These are phyloP conservation scores for Psilocybe tampanensis DNA, from an alignment of 768 basidiomycete species.

Conservation along the genomic window DNA sequence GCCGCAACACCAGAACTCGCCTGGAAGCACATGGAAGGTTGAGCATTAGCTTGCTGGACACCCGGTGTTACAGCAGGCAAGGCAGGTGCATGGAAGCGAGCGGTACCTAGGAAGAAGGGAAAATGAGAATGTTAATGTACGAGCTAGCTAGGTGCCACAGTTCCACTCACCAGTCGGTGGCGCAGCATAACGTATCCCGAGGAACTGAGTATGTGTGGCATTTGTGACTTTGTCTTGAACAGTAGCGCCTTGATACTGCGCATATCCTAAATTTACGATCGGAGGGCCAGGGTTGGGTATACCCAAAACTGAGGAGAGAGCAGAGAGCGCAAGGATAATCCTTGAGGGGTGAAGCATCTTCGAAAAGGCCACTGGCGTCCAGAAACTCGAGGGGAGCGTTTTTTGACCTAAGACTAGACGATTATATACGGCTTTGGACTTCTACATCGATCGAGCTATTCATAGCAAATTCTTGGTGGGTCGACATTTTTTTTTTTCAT, in stretches of 20 bases:
- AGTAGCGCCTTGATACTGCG: slow-evolving; percentile 40
- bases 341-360: too few relatives aligned
- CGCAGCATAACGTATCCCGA: slow-evolving; percentile 55
- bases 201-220: slow-evolving; percentile 36
- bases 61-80: slow-evolving; percentile 29
- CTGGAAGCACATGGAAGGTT: slow-evolving; percentile 36
- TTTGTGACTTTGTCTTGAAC: slow-evolving; percentile 26
- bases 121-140: not conserved
- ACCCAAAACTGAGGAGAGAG: not conserved
- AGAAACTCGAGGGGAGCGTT: too few relatives aligned
- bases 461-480: too few relatives aligned
- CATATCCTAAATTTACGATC: slow-evolving; percentile 49
- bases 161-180: slow-evolving; percentile 42
- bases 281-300: slow-evolving; percentile 5
- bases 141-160: not conserved
- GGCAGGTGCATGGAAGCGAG: slow-evolving; percentile 39
- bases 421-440: too few relatives aligned
- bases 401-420: too few relatives aligned
- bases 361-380: too few relatives aligned
- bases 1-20: slow-evolving; percentile 29
- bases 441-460: too few relatives aligned
- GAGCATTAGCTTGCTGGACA: slow-evolving; percentile 33
- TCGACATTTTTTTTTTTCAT: too few relatives aligned
- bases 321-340: not conserved
- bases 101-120: slow-evolving; percentile 24